These are phyloP conservation scores for Cudoniella acicularis DNA, from an alignment of 495 filamentous ascomycete species.

Conservation along the genomic window DNA sequence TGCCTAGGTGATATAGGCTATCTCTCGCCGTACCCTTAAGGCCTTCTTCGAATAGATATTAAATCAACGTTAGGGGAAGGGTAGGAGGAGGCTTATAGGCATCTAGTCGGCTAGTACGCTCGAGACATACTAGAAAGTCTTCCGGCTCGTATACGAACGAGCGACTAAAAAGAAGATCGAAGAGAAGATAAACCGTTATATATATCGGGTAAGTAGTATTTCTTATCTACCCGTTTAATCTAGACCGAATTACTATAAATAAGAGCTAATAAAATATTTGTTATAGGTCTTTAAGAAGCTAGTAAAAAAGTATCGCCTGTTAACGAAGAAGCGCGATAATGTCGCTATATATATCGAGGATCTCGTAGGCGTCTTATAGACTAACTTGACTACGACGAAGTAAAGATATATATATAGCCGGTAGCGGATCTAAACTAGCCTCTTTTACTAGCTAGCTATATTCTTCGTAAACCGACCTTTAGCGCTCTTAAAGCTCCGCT, in stretches of 20 bases:
- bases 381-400: constrained; percentile 14
- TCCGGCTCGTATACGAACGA: no score
- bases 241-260: background rate
- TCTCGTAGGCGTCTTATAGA: constrained; percentile 9
- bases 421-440: constrained; percentile 3
- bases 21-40: no score
- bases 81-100: no score
- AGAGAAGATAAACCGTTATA: background rate
- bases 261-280: background rate
- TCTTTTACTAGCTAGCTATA: constrained; percentile 9
- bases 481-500: constrained; percentile 9
- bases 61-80: no score
- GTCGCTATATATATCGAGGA: constrained; percentile 13
- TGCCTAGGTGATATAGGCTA: no score
- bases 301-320: constrained; percentile 9
- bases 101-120: no score
- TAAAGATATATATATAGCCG: constrained; percentile 8
- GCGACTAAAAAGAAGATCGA: background rate
- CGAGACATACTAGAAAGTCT: no score
- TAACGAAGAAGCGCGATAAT: constrained; percentile 11
- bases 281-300: constrained; percentile 12
- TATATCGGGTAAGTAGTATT: background rate
- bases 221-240: background rate
- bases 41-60: no score
- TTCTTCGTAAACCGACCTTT: constrained; percentile 13